These are phyloP conservation scores for Abrus pulchellus DNA, from an alignment of 306 rosid genomes.

Conservation along the genomic window DNA sequence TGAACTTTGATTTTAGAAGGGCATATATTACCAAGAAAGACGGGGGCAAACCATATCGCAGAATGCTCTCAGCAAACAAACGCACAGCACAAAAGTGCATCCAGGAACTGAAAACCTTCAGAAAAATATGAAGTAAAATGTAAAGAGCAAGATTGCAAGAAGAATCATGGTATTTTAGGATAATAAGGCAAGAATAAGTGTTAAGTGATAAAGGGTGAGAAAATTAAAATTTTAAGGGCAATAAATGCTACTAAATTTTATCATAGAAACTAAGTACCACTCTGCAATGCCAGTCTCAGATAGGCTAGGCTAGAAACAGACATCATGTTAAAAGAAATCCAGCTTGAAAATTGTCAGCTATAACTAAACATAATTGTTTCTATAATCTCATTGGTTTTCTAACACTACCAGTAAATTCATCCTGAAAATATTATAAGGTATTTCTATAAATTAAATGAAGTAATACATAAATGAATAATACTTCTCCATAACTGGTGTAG, in stretches of 20 bases:
- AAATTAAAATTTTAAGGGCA: slow-evolving; percentile 7
- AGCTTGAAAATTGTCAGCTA: slow-evolving; percentile 35
- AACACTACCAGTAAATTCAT: slow-evolving; percentile 20
- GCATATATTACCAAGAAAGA: slow-evolving; percentile 75
- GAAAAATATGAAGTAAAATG: slow-evolving; percentile 40
- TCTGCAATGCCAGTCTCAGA: slow-evolving; percentile 26
- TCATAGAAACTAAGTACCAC: slow-evolving; percentile 28
- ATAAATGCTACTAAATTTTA: slow-evolving; percentile 27
- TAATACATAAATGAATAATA: slow-evolving; percentile 41
- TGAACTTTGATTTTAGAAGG: slow-evolving; percentile 42
- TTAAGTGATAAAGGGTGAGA: neutral
- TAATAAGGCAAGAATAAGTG: neutral
- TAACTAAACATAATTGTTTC: slow-evolving; percentile 28
- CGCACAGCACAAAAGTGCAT: slow-evolving; percentile 95
- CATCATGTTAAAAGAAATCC: slow-evolving; percentile 14
- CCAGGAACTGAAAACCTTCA: slow-evolving; percentile 94
- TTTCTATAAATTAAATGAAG: slow-evolving; percentile 16
- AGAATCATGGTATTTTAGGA: slow-evolving; percentile 32
- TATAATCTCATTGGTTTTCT: slow-evolving; percentile 5
- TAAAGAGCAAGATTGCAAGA: slow-evolving; percentile 14
- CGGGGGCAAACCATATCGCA: slow-evolving; percentile 95
- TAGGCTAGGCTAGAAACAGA: slow-evolving; percentile 36
- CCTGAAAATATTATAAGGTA: neutral
- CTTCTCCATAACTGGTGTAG: slow-evolving; percentile 93
- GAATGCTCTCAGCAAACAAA: slow-evolving; percentile 86